Evolutionary conservation across 495 filamentous ascomycete genomes (phyloP), one percentile per base, ranked within the genome.

Genomic region (Aspergillus funiculosus): DNA sequence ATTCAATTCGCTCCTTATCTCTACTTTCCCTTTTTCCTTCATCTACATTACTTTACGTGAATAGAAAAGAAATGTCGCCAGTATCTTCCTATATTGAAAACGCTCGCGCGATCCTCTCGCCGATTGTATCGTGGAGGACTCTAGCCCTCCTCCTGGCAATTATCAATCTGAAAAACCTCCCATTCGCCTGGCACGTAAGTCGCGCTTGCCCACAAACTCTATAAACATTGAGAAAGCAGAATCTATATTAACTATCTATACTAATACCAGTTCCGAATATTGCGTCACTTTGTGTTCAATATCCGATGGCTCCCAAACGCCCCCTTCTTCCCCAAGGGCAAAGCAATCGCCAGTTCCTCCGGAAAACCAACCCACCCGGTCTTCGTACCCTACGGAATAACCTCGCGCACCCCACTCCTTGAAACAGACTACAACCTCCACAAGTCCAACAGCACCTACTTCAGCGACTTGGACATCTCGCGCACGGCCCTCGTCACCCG

Each of bases 371-470:
- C 59, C n/a, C 67, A 71, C 54, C 71, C 64, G 1, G 66, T 84
- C 40, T 85, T 85, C 57, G 65, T 67, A 18, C 69, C 81, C 11
- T 56, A 73, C 40, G 67, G 73, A 25, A 74, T 76, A 24, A 61
- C 60, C 24, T 71, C 76, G n/a, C 75, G 73, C 59, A 73, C 76
- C 6, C 64, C 73, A 0, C 50, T 79, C 29, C 43, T 73, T 25
- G 81, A 85, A 64, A 76, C 69, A 39, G 81, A 85, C 57, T 85
- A 82, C 67, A 85, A 85, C 58, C 27, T 81, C 22, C 81, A 85
- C 62, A 85, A 89, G 53, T 80, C 76, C 25, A 89, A 89, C 58
- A 79, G 75, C 48, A 87, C 85, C 1, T 89, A 87, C 56, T 86
- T 88, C 60, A 67, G 77, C 7, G 85, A 89, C 55, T 73, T 86